Evolutionary conservation across 441 rosid species (phyloP).

Genomic region (Syzygium syzygioides): DNA sequence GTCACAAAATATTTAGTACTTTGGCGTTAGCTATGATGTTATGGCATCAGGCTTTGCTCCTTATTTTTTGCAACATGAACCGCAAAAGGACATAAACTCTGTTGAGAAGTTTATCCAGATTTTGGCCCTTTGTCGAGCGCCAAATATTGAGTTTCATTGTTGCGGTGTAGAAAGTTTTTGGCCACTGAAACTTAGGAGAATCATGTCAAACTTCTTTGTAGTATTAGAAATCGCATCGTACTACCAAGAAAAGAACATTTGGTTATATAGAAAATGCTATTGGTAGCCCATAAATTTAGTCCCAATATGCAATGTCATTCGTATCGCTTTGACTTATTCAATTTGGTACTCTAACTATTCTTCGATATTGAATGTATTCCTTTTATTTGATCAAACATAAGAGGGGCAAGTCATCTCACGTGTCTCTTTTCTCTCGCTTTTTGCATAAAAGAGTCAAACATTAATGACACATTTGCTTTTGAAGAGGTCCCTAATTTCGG

Average conservation of each 20-base stretch:
- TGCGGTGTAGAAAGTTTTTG: too few relatives aligned
- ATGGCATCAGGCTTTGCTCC: background rate
- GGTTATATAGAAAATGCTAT: background rate
- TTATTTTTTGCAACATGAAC: background rate
- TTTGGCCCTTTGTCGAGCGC: too few relatives aligned
- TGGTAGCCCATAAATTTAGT: fast-evolving
- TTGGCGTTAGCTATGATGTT: background rate
- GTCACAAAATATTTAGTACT: background rate
- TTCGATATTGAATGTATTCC: background rate
- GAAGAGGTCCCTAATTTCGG: background rate
- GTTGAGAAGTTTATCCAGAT: background rate
- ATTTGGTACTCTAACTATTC: background rate
- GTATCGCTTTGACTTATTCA: too few relatives aligned
- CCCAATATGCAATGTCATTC: fast-evolving
- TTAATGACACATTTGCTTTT: too few relatives aligned
- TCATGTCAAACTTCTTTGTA: too few relatives aligned
- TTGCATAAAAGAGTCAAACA: too few relatives aligned
- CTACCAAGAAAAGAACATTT: background rate
- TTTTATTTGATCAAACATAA: background rate
- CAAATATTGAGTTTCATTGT: background rate
- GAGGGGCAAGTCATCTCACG: background rate
- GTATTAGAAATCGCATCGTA: background rate
- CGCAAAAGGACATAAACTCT: background rate
- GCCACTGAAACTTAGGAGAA: too few relatives aligned
- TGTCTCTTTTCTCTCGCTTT: background rate